Conservation (phyloP, 176 grass and related monocot genomes). For the Lolium perenne region DNA sequence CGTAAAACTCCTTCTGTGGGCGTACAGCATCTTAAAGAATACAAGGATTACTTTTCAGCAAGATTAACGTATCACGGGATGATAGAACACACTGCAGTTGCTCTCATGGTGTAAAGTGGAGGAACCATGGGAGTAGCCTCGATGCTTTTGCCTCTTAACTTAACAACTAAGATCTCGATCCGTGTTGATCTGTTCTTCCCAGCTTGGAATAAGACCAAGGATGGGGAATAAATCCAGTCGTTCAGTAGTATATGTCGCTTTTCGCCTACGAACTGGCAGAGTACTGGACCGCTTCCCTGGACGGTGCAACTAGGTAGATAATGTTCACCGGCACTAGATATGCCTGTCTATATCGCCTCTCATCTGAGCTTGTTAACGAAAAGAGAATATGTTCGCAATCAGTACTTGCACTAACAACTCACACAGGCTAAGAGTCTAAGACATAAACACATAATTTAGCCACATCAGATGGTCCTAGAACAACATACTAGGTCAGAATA, state of each 20-base stretch:
- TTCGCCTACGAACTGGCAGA: not conserved
- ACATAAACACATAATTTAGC: not conserved
- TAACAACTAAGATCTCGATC: constrained; percentile 46
- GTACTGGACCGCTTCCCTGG: not conserved
- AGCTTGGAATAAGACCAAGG: constrained; percentile 45
- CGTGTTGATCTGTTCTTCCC: constrained; percentile 37
- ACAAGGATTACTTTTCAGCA: not conserved
- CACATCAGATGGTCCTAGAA: constrained; percentile 13
- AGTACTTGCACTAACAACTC: constrained; percentile 45
- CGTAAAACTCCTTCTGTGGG: not conserved
- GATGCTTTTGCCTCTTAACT: constrained; percentile 40
- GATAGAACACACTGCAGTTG: not conserved
- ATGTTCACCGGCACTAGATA: constrained; percentile 13
- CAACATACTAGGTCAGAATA: not conserved
- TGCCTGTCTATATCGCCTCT: constrained; percentile 30
- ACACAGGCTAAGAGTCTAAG: not conserved
- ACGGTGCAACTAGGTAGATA: constrained; percentile 37
- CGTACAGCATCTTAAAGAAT: constrained; percentile 8
- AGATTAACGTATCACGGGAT: constrained; percentile 12
- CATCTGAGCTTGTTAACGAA: constrained; percentile 5
- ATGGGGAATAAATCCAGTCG: constrained; percentile 21
- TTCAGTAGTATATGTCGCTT: not conserved
- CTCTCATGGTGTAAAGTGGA: constrained; percentile 35
- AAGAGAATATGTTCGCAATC: constrained; percentile 42
- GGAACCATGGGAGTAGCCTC: not conserved